Conservation (phyloP, 257 asterid genomes). For the Capsicum pubescens region DNA sequence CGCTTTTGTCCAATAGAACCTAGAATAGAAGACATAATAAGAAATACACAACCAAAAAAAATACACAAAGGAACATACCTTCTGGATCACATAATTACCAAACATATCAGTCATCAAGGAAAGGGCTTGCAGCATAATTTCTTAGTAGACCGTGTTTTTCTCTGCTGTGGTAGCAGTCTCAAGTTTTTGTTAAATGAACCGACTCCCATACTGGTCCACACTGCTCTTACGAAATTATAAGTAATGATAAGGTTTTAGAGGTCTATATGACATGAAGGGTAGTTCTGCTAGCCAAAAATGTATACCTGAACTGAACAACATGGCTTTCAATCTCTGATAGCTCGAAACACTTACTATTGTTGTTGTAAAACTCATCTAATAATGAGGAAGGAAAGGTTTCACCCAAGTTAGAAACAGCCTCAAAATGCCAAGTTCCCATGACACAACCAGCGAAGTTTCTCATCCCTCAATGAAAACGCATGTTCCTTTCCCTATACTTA, state of each 20-base stretch:
- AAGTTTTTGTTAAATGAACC: slow-evolving; percentile 87
- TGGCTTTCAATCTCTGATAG: slow-evolving; percentile 83
- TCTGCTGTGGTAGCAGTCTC: slow-evolving; percentile 71
- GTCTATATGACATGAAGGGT: background rate
- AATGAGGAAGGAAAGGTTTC: slow-evolving; percentile 59
- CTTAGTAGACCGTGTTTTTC: slow-evolving; percentile 77
- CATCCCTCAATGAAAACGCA: slow-evolving; percentile 50
- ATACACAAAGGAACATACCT: slow-evolving; percentile 51
- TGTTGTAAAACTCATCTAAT: slow-evolving; percentile 75
- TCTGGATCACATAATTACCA: slow-evolving; percentile 87
- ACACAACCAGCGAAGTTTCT: slow-evolving; percentile 53
- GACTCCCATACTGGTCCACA: slow-evolving; percentile 85
- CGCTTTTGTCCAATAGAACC: background rate
- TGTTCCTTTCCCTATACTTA: slow-evolving; percentile 53
- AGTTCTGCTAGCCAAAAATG: slow-evolving; percentile 3
- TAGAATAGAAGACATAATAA: background rate
- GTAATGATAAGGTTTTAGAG: slow-evolving; percentile 9
- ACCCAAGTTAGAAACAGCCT: slow-evolving; percentile 52
- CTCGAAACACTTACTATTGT: slow-evolving; percentile 70
- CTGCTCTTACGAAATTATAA: slow-evolving; percentile 44
- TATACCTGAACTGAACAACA: slow-evolving; percentile 85
- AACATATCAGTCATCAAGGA: slow-evolving; percentile 86
- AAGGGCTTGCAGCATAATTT: slow-evolving; percentile 75
- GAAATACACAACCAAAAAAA: background rate
- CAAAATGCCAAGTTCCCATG: slow-evolving; percentile 63